These are phyloP conservation scores for Aspergillus asperescens DNA, from an alignment of 495 filamentous ascomycete genomes.

Conservation along the genomic window DNA sequence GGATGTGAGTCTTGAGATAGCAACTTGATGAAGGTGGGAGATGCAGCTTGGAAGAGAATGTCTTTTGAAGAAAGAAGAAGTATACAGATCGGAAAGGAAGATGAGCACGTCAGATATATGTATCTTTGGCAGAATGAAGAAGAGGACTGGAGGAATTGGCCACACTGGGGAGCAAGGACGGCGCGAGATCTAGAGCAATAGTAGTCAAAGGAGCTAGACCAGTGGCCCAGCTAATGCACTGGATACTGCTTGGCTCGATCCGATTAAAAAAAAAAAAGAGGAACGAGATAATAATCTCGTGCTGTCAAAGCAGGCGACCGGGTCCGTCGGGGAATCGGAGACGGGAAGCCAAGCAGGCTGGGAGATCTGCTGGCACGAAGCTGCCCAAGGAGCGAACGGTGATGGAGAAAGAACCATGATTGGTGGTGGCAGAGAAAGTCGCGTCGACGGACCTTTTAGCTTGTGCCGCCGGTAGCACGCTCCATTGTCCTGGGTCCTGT, in stretches of 20 bases:
- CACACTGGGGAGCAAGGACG: not conserved
- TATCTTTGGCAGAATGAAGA: conserved; percentile 4
- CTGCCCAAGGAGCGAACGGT: conserved; percentile 15
- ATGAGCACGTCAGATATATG: conserved; percentile 17
- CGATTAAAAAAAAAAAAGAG: not conserved
- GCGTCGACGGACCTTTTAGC: conserved; percentile 15
- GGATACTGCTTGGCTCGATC: conserved; percentile 1
- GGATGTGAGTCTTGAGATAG: not conserved
- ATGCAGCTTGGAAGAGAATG: not conserved
- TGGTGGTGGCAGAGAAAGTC: conserved; percentile 4
- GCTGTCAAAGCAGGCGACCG: conserved; percentile 10
- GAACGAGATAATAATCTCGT: conserved; percentile 11
- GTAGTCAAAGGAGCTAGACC: conserved; percentile 7
- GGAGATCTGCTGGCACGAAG: conserved; percentile 21
- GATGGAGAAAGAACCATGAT: not conserved
- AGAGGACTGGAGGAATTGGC: not conserved
- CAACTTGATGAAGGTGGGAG: not conserved
- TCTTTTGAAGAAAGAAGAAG: conserved; percentile 4
- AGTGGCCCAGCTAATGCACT: not conserved
- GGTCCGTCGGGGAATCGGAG: conserved; percentile 12
- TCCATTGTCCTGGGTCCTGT: conserved; percentile 28
- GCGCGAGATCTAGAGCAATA: conserved; percentile 1
- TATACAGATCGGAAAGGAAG: conserved; percentile 4
- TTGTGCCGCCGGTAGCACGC: conserved; percentile 19
- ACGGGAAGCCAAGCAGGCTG: not conserved